A percentile compares a stretch with the other conserved stretches of the same genome.
phyloP scores from a whole-genome alignment of 257 asterid species.

The Solanum ossicruentum region DNA sequence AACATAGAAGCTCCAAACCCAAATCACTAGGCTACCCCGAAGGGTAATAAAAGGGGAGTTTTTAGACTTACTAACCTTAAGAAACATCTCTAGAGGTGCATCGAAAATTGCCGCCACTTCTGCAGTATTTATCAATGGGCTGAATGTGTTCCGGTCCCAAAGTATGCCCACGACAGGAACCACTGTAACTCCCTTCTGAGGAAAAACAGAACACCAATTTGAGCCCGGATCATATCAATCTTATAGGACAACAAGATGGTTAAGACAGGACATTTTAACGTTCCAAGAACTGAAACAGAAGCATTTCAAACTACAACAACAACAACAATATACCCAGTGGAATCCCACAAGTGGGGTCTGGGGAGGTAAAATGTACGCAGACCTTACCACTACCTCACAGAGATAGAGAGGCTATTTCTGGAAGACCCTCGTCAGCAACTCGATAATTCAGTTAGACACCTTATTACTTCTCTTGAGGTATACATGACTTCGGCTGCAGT shows the following conservation, averaged over 20 bases:
- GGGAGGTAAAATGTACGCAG: too few species aligned
- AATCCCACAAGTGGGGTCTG: too few species aligned
- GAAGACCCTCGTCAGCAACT: background rate
- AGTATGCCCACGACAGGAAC: slow-evolving; percentile 77
- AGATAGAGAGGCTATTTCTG: too few species aligned
- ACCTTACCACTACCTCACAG: too few species aligned
- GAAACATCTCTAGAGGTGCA: slow-evolving; percentile 81
- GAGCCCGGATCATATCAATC: background rate
- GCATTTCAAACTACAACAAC: background rate
- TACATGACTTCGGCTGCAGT: background rate
- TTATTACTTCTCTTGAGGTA: background rate
- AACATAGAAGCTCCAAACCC: too few species aligned
- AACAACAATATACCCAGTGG: too few species aligned
- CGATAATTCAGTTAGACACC: background rate
- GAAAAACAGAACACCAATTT: background rate
- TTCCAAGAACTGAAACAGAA: background rate
- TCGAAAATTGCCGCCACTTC: slow-evolving; percentile 72
- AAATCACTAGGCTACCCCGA: too few species aligned
- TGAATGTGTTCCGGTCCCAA: slow-evolving; percentile 34
- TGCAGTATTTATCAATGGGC: slow-evolving; percentile 38
- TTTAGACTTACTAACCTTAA: slow-evolving; percentile 29
- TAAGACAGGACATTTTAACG: background rate
- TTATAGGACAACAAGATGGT: background rate
- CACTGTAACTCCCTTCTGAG: slow-evolving; percentile 41
- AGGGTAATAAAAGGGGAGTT: background rate